These are phyloP conservation scores for Fusarium oligoseptatum DNA, from an alignment of 2,329 filamentous ascomycete species.

Conservation along the genomic window DNA sequence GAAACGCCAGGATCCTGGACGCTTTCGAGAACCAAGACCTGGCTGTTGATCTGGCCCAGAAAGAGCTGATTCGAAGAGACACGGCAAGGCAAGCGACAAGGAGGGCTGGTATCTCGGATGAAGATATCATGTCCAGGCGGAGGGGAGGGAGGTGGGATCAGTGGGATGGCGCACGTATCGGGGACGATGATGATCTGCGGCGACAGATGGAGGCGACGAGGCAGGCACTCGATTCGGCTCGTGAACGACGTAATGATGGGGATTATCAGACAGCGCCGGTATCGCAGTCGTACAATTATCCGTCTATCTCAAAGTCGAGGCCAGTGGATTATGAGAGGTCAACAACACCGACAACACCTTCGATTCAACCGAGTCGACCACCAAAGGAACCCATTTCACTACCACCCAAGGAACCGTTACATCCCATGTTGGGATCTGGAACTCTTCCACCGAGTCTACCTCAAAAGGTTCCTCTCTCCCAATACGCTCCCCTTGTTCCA, in stretches of 20 bases:
- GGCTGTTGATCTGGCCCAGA: conserved; percentile 80
- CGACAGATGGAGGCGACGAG: conserved; percentile 68
- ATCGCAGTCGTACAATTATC: conserved; percentile 64
- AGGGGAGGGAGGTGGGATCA: conserved; percentile 60
- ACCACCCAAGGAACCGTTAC: conserved; percentile 43
- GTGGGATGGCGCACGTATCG: conserved; percentile 47
- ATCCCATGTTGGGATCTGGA: conserved; percentile 11
- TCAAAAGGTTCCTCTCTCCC: conserved; percentile 46
- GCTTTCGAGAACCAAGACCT: conserved; percentile 79
- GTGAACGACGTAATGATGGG: conserved; percentile 42
- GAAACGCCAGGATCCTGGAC: conserved; percentile 72
- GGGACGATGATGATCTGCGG: conserved; percentile 60
- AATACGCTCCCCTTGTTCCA: conserved; percentile 41
- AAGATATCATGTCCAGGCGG: conserved; percentile 69
- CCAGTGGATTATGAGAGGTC: conserved; percentile 60
- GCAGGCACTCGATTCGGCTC: conserved; percentile 57
- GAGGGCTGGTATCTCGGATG: conserved; percentile 68
- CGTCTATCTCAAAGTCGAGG: conserved; percentile 66
- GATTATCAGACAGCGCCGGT: conserved; percentile 46
- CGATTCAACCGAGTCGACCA: conserved; percentile 52
- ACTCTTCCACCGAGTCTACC: conserved; percentile 44
- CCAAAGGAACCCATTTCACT: conserved; percentile 46
- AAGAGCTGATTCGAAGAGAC: conserved; percentile 78
- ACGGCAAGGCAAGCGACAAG: conserved; percentile 69
- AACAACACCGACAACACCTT: conserved; percentile 23